Conservation (phyloP, 345 rosid genomes). For the Schrenkiella parvula region DNA sequence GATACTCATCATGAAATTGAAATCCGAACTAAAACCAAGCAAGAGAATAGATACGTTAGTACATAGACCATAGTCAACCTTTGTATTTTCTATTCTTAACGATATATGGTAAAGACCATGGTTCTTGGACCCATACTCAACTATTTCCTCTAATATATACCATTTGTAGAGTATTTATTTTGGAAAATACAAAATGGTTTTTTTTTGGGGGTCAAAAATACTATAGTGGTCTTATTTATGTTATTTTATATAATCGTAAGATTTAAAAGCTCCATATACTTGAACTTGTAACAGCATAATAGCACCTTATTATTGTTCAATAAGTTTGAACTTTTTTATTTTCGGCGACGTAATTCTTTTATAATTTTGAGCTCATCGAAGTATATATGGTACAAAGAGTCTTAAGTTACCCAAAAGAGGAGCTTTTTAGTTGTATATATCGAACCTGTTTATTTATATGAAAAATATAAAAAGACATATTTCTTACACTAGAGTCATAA, state of each 20-base stretch:
- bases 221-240: neutral
- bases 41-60: neutral
- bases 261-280: neutral
- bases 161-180: neutral
- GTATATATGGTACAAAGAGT: neutral
- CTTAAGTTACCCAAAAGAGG: no score
- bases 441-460: neutral
- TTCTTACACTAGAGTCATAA: neutral
- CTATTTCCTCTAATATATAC: neutral
- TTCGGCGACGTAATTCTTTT: neutral
- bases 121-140: constrained; percentile 7
- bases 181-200: no score
- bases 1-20: neutral
- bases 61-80: constrained; percentile 1
- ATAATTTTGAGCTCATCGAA: neutral
- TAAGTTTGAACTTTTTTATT: neutral
- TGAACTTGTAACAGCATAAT: neutral
- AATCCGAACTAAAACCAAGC: neutral
- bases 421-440: no score
- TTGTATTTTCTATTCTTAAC: neutral
- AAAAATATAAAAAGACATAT: neutral
- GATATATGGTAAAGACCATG: neutral
- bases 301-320: neutral
- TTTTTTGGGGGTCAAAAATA: no score
- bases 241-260: neutral